Evolutionary conservation across 371 early-diverging fungal species (phyloP).

Genomic region (Zychaea mexicana): DNA sequence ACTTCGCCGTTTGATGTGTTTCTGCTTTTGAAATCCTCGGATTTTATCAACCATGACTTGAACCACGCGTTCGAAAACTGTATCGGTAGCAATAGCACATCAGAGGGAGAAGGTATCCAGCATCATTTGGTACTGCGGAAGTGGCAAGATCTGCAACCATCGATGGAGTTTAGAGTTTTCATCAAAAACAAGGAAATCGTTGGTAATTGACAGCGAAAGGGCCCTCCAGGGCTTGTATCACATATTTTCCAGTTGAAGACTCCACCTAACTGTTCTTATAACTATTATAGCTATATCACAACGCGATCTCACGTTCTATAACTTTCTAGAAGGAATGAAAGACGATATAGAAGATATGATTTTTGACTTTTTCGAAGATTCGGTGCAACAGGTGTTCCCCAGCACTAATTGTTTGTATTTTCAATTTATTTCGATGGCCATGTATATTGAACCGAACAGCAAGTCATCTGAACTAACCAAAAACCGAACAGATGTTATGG

Average conservation of each 20-base stretch:
- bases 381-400: constrained; percentile 63
- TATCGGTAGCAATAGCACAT: constrained; percentile 18
- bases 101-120: background rate
- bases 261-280: no score
- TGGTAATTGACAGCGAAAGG: constrained; percentile 42
- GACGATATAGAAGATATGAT: constrained; percentile 64
- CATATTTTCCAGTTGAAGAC: no score
- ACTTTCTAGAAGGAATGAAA: constrained; percentile 63
- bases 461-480: background rate
- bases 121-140: constrained; percentile 77
- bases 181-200: constrained; percentile 65
- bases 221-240: no score
- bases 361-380: constrained; percentile 63
- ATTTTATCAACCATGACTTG: constrained; percentile 87
- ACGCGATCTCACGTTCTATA: constrained; percentile 76
- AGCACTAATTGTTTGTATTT: constrained; percentile 49
- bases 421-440: no score
- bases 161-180: constrained; percentile 95
- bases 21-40: constrained; percentile 86
- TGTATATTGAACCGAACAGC: no score
- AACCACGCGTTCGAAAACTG: constrained; percentile 75
- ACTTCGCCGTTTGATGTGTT: constrained; percentile 77
- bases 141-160: constrained; percentile 84
- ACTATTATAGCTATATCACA: constrained; percentile 59
- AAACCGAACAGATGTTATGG: constrained; percentile 72